Evolutionary conservation across 768 basidiomycete species (phyloP), one percentile per base, ranked within the genome.

Genomic region (Mycena latifolia): DNA sequence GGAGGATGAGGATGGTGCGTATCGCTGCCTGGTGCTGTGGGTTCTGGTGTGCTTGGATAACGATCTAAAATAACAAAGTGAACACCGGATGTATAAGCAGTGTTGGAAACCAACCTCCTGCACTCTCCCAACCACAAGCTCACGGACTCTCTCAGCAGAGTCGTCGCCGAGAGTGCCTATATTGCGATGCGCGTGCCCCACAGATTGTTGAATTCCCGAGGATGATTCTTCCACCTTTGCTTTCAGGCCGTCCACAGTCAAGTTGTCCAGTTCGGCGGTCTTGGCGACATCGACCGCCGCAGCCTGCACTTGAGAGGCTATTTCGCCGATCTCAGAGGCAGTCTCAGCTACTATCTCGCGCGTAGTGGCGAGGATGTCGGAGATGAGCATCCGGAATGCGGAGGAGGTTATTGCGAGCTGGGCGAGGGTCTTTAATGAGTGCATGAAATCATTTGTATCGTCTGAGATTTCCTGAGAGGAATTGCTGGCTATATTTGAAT

Each of bases 341-440:
- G 73, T 71, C 37, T 76, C 76, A 0, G 77, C 77, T 7, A 80
- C 55, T 12, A 77, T 65, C 28, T 80, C 75, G 43, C 76, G 76
- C 10, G 75, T 64, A 15, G 80, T 78, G 18, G 70, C 59, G 35
- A 80, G 61, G 1, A 78, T 63, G 53, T 81, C 80, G n/a, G 70
- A 70, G 9, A 81, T 59, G 20, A 80, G 59, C 33, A 79, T 72
- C 5, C 81, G 78, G 72, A 82, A 79, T 8, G 75, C 71, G 22
- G 78, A 68, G 3, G 82, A 83, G 8, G 77, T 78, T 25, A 81
- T 48, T 8, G 73, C 50, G 6, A 78, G 75, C 31, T 66, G 63
- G 33, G 73, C 55, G 24, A 83, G 63, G 1, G 76, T 72, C 35
- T 73, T 75, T 12, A 81, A 33, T 2, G 77, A 77, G 39, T 65